phyloP scores from a whole-genome alignment of 2,329 filamentous ascomycete species.

The Fusarium sacchari region DNA sequence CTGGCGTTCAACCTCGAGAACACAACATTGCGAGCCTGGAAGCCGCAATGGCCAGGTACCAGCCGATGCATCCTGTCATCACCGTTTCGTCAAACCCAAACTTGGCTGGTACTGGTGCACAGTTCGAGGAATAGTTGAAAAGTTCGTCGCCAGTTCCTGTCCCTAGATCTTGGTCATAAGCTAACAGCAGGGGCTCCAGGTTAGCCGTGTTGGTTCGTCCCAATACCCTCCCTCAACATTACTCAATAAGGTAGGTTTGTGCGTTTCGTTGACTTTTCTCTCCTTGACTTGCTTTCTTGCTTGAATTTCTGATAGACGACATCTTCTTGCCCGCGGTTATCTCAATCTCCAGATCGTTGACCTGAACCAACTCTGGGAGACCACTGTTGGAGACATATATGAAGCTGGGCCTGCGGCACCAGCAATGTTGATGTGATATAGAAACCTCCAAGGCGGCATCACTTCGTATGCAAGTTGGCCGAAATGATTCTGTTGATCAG shows the following conservation, averaged over 20 bases:
- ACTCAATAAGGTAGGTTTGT: background rate
- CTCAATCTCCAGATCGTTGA: background rate
- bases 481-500: background rate
- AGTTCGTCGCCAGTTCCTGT: background rate
- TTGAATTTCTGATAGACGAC: background rate
- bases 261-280: background rate
- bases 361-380: background rate
- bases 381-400: background rate
- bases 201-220: background rate
- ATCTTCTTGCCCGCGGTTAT: background rate
- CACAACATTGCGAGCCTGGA: constrained; percentile 7
- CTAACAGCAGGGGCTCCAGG: background rate
- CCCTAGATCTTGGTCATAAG: background rate
- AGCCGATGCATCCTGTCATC: background rate
- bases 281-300: background rate
- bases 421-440: background rate
- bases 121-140: background rate
- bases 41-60: background rate
- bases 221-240: background rate
- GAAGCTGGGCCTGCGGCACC: background rate
- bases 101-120: constrained; percentile 1
- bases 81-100: background rate
- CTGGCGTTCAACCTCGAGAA: background rate
- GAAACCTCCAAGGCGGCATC: background rate
- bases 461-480: background rate